Base-by-base conservation (phyloP, 352 stramenopile species). In the Chrysophaeum taylorii region DNA sequence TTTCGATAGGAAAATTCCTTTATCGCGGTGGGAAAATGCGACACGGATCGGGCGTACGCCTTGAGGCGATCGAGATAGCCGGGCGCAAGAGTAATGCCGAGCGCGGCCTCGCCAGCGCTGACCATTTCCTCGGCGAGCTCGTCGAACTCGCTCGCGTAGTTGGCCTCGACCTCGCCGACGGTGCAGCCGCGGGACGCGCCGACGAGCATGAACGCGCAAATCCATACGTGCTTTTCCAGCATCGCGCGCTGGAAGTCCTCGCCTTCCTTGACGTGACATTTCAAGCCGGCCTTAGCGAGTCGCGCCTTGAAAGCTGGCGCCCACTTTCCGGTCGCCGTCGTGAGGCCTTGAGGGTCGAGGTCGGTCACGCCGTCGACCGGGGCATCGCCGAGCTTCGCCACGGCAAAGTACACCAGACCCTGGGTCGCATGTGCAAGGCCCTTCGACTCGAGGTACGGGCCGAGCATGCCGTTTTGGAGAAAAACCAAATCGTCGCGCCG, bases 201-300 rank as follows among this genome's bases (percentile, higher is more conserved):
- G 21, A 89, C 81, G 9, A 91, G 64, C 83, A 90, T 92, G 75
- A 87, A 89, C 0, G 83, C 82, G 36, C 80, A 84, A 53, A 92
- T 91, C 84, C 84, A 92, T 52, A 90, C 87, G n/a, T 87, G 75
- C 72, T 92, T 92, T 72, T 92, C 86, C 69, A 89, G 89, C 82
- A 89, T 89, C 0, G 77, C 76, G 45, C 76, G 68, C 57, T 73
- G 43, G 68, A 86, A 88, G 43, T 78, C 72, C 43, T 84, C 75
- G 23, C 78, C 43, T 15, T 77, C 75, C 5, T 88, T 69, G 18
- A 89, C 76, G 64, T 89, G 83, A 68, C 85, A 92, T 42, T 83
- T 89, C 21, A 92, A 72, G 0, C 78, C 78, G 27, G 84, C 68
- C 29, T 68, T 64, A 33, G 72, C 75, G 38, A 92, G 75, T 66